Conservation (phyloP, 2,329 filamentous ascomycete species). For the Talaromyces albobiverticillius region DNA sequence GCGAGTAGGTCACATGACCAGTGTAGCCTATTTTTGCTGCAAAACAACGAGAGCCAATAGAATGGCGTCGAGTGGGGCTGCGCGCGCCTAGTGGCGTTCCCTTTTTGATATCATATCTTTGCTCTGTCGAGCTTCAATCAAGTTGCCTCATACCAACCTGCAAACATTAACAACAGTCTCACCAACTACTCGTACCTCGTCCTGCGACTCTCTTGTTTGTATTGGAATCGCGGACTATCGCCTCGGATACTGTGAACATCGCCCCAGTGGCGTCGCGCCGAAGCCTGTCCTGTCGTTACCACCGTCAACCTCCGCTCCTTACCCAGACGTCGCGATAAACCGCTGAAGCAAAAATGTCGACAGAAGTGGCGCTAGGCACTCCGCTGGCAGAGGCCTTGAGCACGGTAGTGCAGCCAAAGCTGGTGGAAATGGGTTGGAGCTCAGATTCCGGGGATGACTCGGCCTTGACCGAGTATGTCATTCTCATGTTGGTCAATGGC, state of each 20-base stretch:
- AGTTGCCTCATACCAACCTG: too few relatives aligned
- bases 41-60: too few relatives aligned
- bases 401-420: conserved; percentile 79
- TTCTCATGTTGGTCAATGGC: conserved; percentile 94
- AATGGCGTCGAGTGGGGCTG: too few relatives aligned
- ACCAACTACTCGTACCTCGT: neutral
- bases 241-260: neutral
- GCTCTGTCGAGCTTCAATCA: too few relatives aligned
- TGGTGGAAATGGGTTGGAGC: conserved; percentile 90
- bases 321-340: conserved; percentile 66
- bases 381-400: conserved; percentile 82
- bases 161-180: too few relatives aligned
- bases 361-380: conserved; percentile 73
- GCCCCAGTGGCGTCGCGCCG: neutral
- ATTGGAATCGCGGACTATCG: neutral
- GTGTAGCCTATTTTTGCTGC: too few relatives aligned
- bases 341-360: conserved; percentile 63
- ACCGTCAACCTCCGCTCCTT: conserved; percentile 20
- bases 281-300: neutral
- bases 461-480: conserved; percentile 90
- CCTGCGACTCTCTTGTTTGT: neutral
- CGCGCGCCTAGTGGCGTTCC: too few relatives aligned
- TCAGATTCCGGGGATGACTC: conserved; percentile 75
- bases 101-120: too few relatives aligned
- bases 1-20: too few relatives aligned